Base-by-base conservation (phyloP, 1,139 yeast genomes). In the Pneumocystis wakefieldiae region DNA sequence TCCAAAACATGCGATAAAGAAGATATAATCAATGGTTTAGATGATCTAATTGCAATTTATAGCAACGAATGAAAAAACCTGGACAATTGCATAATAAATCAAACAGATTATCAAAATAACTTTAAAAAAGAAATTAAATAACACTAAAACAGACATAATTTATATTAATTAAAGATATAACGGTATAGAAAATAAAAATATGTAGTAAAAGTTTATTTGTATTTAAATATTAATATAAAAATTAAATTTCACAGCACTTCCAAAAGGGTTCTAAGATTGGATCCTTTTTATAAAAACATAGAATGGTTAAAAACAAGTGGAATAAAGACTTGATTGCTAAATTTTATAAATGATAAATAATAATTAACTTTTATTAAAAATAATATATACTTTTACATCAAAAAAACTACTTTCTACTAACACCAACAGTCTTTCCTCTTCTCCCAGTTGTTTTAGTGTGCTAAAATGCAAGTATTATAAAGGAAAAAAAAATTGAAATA, bases 381-480 rank as follows among this genome's bases (percentile, higher is more conserved):
- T 14, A 48, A 48, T 48, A 19, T 10, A 39, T 17, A 39, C 5
- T 24, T 24, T 37, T 37, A 3, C 14, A 37, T 10, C 1, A 8
- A 48, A 12, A 48, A 48, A 24, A 48, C n/a, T 48, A 48, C 6
- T 48, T 48, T 24, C 55, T 48, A 24, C 55, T 48, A 24, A 48
- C 55, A 24, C 55, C 55, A 4, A 57, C 59, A 24, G 41, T 37
- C 12, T 39, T 37, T 74, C 84, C 85, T 76, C 92, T 89, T 84
- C 98, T 90, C 80, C 97, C 95, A 76, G 98, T 92, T 79, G 97
- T 91, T 87, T 92, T 92, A 86, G 98, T 92, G 84, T 92, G 98
- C 86, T 48, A 24, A 42, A 19, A 41, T 17, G 24, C 32, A 24
- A 91, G 97, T 84, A 97, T 97, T 86, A 97, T 90, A 74, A 82